Evolutionary conservation across 2,329 filamentous ascomycete genomes (phyloP).

Genomic region (Ascochyta koolunga): DNA sequence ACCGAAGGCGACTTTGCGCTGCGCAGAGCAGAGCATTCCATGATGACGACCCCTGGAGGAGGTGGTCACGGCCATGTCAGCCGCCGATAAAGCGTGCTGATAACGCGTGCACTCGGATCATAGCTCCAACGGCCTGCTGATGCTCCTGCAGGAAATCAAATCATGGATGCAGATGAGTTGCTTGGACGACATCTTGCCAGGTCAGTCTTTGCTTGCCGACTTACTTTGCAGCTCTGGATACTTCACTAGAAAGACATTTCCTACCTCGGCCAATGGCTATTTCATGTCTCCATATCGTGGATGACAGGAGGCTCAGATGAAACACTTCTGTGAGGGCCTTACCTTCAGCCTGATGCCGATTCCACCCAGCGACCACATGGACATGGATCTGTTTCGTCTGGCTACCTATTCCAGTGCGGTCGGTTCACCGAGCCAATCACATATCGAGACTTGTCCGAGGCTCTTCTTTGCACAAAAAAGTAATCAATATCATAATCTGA

Average conservation of each 20-base stretch:
- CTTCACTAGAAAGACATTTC: constrained; percentile 22
- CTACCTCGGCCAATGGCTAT: constrained; percentile 27
- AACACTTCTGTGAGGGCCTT: constrained; percentile 23
- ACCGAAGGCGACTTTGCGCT: not conserved
- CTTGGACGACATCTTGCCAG: constrained; percentile 41
- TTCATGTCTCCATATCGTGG: constrained; percentile 1
- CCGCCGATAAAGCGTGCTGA: constrained; percentile 6
- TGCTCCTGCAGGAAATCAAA: constrained; percentile 27
- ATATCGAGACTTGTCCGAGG: constrained; percentile 25
- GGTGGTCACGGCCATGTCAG: not conserved
- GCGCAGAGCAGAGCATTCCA: constrained; percentile 20
- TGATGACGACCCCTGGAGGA: constrained; percentile 4
- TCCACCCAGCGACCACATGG: constrained; percentile 14
- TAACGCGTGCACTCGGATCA: constrained; percentile 23
- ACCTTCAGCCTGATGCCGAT: constrained; percentile 20
- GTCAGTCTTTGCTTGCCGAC: constrained; percentile 37
- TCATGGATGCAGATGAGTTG: constrained; percentile 25
- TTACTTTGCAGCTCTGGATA: constrained; percentile 16
- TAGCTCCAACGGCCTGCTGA: constrained; percentile 19
- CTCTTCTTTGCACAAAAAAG: constrained; percentile 22
- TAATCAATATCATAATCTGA: constrained; percentile 8
- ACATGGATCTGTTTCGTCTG: constrained; percentile 15
- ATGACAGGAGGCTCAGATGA: constrained; percentile 19
- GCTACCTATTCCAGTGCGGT: constrained; percentile 17
- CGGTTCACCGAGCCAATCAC: constrained; percentile 18